Evolutionary conservation across 345 rosid genomes (phyloP).

Genomic region (Eucalyptus marginata): DNA sequence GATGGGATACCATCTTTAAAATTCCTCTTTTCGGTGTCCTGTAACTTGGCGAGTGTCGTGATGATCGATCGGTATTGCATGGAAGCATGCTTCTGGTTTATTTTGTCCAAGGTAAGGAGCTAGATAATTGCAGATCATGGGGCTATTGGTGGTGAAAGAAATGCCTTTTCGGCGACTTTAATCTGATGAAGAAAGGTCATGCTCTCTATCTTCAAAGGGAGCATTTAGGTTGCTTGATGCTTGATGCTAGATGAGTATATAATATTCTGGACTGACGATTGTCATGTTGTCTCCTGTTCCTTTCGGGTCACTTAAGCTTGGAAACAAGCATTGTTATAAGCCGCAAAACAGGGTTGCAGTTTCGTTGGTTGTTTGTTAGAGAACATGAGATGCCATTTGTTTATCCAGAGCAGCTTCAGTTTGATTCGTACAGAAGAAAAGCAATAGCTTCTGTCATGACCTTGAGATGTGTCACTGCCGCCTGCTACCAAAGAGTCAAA

Average conservation of each 20-base stretch:
- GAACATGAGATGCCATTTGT: neutral
- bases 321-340: neutral
- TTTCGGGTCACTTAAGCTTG: neutral
- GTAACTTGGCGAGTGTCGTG: neutral
- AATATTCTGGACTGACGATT: neutral
- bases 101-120: neutral
- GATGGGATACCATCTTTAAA: neutral
- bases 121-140: neutral
- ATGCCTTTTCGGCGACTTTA: neutral
- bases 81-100: neutral
- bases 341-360: neutral
- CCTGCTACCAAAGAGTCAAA: neutral
- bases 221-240: neutral
- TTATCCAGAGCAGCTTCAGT: neutral
- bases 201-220: neutral
- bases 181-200: neutral
- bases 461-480: neutral
- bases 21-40: neutral
- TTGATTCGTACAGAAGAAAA: neutral
- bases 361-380: neutral
- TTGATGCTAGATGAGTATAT: neutral
- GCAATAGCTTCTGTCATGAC: neutral
- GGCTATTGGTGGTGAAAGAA: neutral
- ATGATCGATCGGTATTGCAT: neutral
- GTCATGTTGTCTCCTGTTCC: neutral